Base-by-base conservation (phyloP, 2,329 filamentous ascomycete species). In the Fusarium sp. region DNA sequence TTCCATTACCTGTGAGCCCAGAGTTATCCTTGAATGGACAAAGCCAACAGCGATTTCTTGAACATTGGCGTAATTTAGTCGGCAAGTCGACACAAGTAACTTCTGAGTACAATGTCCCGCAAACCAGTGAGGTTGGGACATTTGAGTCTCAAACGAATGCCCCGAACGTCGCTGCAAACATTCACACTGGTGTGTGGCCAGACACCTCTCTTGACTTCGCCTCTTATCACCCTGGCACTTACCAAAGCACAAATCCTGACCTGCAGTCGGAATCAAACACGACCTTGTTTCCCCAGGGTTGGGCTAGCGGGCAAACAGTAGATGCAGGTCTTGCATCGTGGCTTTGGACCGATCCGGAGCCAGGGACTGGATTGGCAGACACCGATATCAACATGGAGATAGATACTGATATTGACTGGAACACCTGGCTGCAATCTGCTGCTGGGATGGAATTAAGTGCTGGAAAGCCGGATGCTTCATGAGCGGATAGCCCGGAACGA, bases 351-450 rank as follows among this genome's bases (percentile, higher is more conserved):
- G 76, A 76, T 33, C 45, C 61, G 7, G 77, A 79, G 7, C 75
- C 77, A 14, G 56, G 71, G 0, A 77, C 77, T 2, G 75, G 78
- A 0, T 76, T 78, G 36, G 63, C 51, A 6, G 67, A 73, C 7
- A 24, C 75, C 6, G 65, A 76, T 52, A 54, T 75, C 1, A 72
- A 77, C 26, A 71, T 79, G 62, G 75, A 80, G 10, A 60, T 79
- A 7, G 76, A 78, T 5, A 65, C 54, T 1, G 74, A 75, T 0
- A 64, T 81, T 2, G 72, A 82, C 49, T 82, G 80, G 80, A 75
- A 79, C 33, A 69, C 68, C 13, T 81, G 80, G 79, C 53, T 82
- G 5, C 72, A 77, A 34, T 78, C 76, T 17, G 78, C 77, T 3
- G 69, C 69, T 14, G 72, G 62, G 1, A 75, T 79, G 70, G 77